Evolutionary conservation across 1,284 basidiomycete genomes (phyloP).

Genomic region (Phellopilus nigrolimitatus): DNA sequence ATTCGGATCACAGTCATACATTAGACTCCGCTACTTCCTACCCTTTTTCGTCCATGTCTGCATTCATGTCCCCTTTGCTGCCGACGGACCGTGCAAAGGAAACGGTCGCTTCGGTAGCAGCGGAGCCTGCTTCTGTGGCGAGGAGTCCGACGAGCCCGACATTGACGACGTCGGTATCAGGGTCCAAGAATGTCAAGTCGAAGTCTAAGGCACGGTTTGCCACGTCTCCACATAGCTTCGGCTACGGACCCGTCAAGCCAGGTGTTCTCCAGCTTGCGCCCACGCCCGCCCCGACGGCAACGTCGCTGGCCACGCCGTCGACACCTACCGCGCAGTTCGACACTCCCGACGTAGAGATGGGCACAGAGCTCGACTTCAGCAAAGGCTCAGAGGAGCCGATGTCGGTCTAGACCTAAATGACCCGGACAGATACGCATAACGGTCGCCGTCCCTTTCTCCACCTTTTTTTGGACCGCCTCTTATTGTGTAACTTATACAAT

Average conservation of each 20-base stretch:
- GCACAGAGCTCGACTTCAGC: neutral
- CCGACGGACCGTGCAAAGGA: no score
- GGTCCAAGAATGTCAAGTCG: neutral
- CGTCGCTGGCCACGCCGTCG: no score
- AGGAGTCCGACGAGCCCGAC: neutral
- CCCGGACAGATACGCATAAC: no score
- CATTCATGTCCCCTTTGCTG: neutral
- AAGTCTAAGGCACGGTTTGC: neutral
- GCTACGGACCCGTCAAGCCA: slow-evolving; percentile 1
- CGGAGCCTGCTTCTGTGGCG: no score
- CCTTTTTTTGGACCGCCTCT: no score
- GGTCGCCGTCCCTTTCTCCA: no score
- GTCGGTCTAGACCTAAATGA: neutral
- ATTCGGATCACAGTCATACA: neutral
- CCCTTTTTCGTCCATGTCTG: neutral
- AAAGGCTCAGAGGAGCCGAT: neutral
- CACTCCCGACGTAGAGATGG: neutral
- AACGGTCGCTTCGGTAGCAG: no score
- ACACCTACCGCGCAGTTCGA: neutral
- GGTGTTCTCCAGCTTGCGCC: slow-evolving; percentile 10
- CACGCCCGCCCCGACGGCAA: neutral
- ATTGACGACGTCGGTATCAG: neutral
- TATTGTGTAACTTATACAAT: no score
- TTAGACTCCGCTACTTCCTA: neutral
- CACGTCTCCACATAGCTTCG: neutral